Percentiles rank a stretch among this genome's conserved stretches.
These are phyloP conservation scores for Globisporangium recalcitrans DNA, from an alignment of 352 stramenopile species.

Conservation along the genomic window DNA sequence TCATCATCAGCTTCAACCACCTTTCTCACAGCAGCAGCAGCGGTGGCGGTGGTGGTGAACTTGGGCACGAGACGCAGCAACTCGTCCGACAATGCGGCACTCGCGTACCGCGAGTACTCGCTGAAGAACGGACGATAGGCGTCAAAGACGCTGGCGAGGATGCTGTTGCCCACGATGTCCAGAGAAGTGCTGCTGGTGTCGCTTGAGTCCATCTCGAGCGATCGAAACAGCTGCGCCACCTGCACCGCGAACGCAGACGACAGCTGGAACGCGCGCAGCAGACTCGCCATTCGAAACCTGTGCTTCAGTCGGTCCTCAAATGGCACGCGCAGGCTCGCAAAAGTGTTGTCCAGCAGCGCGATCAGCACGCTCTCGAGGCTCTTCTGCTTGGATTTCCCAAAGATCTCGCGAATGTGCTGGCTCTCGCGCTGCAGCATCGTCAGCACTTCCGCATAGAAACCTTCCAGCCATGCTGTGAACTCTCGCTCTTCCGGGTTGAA, in stretches of 20 bases:
- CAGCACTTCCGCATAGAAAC: constrained; percentile 52
- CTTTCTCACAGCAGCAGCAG: constrained; percentile 2
- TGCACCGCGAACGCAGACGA: constrained; percentile 41
- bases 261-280: constrained; percentile 40
- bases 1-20: constrained; percentile 9
- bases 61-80: constrained; percentile 37
- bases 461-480: constrained; percentile 44
- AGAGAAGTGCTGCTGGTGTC: neutral
- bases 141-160: constrained; percentile 38
- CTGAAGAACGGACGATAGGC: constrained; percentile 52
- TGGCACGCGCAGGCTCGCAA: constrained; percentile 40
- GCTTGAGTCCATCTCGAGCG: constrained; percentile 9
- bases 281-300: constrained; percentile 24
- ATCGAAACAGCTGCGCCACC: constrained; percentile 38
- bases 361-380: constrained; percentile 29
- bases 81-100: constrained; percentile 32
- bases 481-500: constrained; percentile 25
- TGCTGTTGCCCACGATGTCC: constrained; percentile 6
- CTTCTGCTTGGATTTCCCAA: constrained; percentile 21
- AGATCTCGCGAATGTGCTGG: constrained; percentile 38
- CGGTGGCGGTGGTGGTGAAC: constrained; percentile 14
- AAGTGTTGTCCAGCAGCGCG: constrained; percentile 42
- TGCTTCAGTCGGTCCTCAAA: constrained; percentile 48
- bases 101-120: constrained; percentile 42
- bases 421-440: constrained; percentile 54